Evolutionary conservation across 1,139 yeast species (phyloP).

Genomic region (Nakaseomyces delphensis): DNA sequence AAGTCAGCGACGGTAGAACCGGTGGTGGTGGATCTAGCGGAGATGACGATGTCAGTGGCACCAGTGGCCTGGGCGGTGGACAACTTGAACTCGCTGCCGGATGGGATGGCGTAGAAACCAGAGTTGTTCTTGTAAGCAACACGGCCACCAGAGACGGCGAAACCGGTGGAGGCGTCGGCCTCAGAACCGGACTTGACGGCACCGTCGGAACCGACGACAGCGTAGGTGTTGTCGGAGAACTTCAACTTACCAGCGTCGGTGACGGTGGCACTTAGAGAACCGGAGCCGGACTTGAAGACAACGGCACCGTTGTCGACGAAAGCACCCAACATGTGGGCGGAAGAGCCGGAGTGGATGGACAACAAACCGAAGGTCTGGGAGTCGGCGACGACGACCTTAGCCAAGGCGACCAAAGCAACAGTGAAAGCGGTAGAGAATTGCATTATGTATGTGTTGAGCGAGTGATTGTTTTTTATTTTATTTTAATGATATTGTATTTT

Average conservation of each 20-base stretch:
- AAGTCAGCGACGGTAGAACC: slow-evolving; percentile 15
- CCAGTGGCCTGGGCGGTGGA: slow-evolving; percentile 12
- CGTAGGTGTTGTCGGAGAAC: slow-evolving; percentile 25
- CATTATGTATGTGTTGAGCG: slow-evolving; percentile 11
- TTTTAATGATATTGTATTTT: background rate
- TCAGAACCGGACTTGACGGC: slow-evolving; percentile 15
- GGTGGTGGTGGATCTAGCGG: slow-evolving; percentile 13
- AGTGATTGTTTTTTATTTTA: background rate
- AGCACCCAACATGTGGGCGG: slow-evolving; percentile 25
- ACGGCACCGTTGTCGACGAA: slow-evolving; percentile 14
- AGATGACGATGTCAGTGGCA: slow-evolving; percentile 14
- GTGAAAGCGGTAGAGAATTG: slow-evolving; percentile 15
- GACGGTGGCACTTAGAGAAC: slow-evolving; percentile 17
- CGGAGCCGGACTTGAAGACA: slow-evolving; percentile 14
- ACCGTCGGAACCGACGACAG: slow-evolving; percentile 19
- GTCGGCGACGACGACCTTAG: slow-evolving; percentile 27
- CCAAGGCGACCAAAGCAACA: slow-evolving; percentile 19
- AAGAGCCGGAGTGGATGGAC: slow-evolving; percentile 31
- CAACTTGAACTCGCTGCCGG: slow-evolving; percentile 13
- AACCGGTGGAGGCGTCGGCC: slow-evolving; percentile 26
- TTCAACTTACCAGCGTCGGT: slow-evolving; percentile 30
- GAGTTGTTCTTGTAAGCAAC: slow-evolving; percentile 22
- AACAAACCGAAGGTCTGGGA: slow-evolving; percentile 31
- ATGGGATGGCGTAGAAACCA: slow-evolving; percentile 21
- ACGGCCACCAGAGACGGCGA: slow-evolving; percentile 24